Percentiles rank a stretch among this genome's conserved stretches.
Conservation (phyloP, 306 rosid species). For the Vicia sativa region DNA sequence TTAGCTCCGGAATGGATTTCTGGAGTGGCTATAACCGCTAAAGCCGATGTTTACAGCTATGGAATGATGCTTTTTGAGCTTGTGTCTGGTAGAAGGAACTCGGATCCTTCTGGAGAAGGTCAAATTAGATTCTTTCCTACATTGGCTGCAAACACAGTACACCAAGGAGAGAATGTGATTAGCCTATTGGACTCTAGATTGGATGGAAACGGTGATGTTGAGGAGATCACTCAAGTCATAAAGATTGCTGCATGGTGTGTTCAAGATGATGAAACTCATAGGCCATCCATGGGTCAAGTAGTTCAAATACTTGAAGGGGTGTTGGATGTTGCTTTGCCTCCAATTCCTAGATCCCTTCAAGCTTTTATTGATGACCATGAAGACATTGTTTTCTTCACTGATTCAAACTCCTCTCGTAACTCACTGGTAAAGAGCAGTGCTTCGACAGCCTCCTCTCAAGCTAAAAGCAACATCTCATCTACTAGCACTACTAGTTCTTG, state of each 20-base stretch:
- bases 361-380: constrained; percentile 59
- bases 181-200: constrained; percentile 61
- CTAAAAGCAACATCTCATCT: constrained; percentile 41
- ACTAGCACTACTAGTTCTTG: constrained; percentile 17
- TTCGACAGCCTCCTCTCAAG: constrained; percentile 49
- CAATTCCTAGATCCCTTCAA: constrained; percentile 62
- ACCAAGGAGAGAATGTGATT: constrained; percentile 52
- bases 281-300: constrained; percentile 85
- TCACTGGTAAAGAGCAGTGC: constrained; percentile 47
- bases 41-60: constrained; percentile 88
- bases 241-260: constrained; percentile 87
- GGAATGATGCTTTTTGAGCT: constrained; percentile 94
- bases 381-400: constrained; percentile 59
- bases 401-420: constrained; percentile 59
- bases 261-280: constrained; percentile 69
- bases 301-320: constrained; percentile 82
- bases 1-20: constrained; percentile 94
- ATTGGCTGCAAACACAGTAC: constrained; percentile 49
- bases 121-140: constrained; percentile 63
- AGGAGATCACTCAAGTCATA: constrained; percentile 54
- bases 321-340: constrained; percentile 58
- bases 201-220: constrained; percentile 52
- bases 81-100: constrained; percentile 79
- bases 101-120: constrained; percentile 63
- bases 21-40: constrained; percentile 79